Evolutionary conservation across 2,329 filamentous ascomycete species (phyloP).

Genomic region (Pyricularia grisea): DNA sequence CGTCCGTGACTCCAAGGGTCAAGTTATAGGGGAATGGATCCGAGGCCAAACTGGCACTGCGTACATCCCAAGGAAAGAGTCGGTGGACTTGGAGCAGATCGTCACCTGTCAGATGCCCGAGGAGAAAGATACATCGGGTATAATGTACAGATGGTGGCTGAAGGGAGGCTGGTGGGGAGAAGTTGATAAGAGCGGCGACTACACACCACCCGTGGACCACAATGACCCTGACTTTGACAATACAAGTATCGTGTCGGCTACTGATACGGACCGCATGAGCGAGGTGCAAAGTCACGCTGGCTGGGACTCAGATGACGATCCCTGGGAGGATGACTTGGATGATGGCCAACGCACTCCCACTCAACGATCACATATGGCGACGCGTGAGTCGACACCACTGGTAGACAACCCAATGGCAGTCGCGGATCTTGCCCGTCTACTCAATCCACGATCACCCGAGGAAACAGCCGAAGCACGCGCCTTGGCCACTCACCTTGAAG

Average conservation of each 20-base stretch:
- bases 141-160: constrained; percentile 79
- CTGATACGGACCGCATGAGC: constrained; percentile 20
- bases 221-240: constrained; percentile 51
- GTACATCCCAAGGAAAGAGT: constrained; percentile 49
- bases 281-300: constrained; percentile 14
- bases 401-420: constrained; percentile 56
- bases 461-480: constrained; percentile 74
- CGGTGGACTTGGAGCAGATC: constrained; percentile 52
- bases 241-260: constrained; percentile 69
- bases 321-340: constrained; percentile 32
- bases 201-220: constrained; percentile 48
- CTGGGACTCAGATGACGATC: constrained; percentile 29
- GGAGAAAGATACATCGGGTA: constrained; percentile 61
- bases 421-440: constrained; percentile 64
- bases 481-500: constrained; percentile 69
- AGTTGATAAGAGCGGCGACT: constrained; percentile 72
- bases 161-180: constrained; percentile 78
- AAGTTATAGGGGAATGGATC: constrained; percentile 40
- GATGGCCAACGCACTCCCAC: constrained; percentile 57
- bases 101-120: constrained; percentile 20
- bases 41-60: constrained; percentile 38
- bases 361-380: constrained; percentile 14
- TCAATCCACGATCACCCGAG: constrained; percentile 70
- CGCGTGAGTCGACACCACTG: constrained; percentile 46
- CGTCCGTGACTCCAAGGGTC: constrained; percentile 15